Percentiles rank a stretch among this genome's conserved stretches.
These are phyloP conservation scores for Posidonia australis DNA, from an alignment of 106 monocot species.

Conservation along the genomic window DNA sequence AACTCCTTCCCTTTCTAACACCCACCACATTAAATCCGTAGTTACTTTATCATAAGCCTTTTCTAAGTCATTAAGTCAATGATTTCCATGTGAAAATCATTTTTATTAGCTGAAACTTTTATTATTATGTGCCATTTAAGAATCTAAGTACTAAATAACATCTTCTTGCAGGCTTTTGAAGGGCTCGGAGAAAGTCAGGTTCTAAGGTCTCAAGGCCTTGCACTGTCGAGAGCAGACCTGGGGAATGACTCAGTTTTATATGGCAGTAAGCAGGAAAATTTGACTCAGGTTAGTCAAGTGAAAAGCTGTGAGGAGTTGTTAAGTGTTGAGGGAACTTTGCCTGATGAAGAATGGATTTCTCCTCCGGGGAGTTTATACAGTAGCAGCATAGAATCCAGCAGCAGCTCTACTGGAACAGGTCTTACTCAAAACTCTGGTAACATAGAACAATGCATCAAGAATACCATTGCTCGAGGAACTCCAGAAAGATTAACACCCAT, in stretches of 20 bases:
- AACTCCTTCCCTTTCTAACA: no score
- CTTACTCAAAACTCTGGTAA: conserved; percentile 18
- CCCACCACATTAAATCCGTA: no score
- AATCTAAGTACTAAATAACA: no score
- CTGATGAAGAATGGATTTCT: conserved; percentile 86
- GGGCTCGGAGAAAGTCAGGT: conserved; percentile 75
- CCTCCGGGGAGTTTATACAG: conserved; percentile 61
- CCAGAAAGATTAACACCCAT: neutral
- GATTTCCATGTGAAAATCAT: no score
- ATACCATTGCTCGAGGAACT: conserved; percentile 3
- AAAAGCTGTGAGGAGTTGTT: conserved; percentile 11
- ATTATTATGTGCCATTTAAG: no score
- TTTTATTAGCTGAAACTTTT: no score
- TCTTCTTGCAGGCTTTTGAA: conserved; percentile 66
- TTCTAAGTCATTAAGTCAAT: no score
- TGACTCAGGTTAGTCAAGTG: conserved; percentile 15
- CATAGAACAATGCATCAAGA: conserved; percentile 8
- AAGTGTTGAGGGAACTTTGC: conserved; percentile 10
- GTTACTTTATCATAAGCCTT: no score
- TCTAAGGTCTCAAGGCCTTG: conserved; percentile 50
- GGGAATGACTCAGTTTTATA: conserved; percentile 25
- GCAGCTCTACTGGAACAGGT: conserved; percentile 24
- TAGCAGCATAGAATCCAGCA: conserved; percentile 46
- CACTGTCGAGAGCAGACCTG: conserved; percentile 38
- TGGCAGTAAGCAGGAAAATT: conserved; percentile 22